phyloP scores from a whole-genome alignment of 331 rosid genomes.

The Cucumis variabilis region DNA sequence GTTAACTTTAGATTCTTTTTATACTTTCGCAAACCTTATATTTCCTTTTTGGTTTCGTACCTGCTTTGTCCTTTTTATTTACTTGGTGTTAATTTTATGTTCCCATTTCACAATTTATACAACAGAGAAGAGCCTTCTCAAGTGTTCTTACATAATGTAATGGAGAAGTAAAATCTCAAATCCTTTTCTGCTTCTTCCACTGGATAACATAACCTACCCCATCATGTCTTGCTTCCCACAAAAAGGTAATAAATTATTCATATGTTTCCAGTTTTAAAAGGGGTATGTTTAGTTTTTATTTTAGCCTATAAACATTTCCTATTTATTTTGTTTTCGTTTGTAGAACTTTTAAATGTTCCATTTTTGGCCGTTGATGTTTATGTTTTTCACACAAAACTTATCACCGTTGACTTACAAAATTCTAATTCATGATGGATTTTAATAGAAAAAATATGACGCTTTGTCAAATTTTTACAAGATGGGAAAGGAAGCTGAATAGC shows the following conservation, averaged over 20 bases:
- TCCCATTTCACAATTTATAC: background rate
- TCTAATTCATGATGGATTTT: too few relatives aligned
- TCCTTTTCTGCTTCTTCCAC: background rate
- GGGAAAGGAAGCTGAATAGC: background rate
- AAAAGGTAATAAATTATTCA: background rate
- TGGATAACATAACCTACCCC: background rate
- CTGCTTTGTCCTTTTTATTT: too few relatives aligned
- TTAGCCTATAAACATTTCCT: too few relatives aligned
- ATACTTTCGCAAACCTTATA: background rate
- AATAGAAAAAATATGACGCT: too few relatives aligned
- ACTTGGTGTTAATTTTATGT: background rate
- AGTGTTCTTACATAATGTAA: conserved; percentile 58
- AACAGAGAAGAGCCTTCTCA: conserved; percentile 72
- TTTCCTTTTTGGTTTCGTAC: background rate
- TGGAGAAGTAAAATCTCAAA: conserved; percentile 25
- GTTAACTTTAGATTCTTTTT: background rate
- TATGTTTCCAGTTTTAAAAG: background rate
- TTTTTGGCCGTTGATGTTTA: too few relatives aligned
- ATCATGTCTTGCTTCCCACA: background rate
- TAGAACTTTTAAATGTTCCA: too few relatives aligned
- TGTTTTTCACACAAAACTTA: too few relatives aligned
- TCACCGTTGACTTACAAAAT: too few relatives aligned
- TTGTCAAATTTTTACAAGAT: background rate
- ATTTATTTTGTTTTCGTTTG: too few relatives aligned
- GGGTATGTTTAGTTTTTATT: too few relatives aligned